Base-by-base conservation (phyloP, 345 rosid genomes). In the Brassica juncea region DNA sequence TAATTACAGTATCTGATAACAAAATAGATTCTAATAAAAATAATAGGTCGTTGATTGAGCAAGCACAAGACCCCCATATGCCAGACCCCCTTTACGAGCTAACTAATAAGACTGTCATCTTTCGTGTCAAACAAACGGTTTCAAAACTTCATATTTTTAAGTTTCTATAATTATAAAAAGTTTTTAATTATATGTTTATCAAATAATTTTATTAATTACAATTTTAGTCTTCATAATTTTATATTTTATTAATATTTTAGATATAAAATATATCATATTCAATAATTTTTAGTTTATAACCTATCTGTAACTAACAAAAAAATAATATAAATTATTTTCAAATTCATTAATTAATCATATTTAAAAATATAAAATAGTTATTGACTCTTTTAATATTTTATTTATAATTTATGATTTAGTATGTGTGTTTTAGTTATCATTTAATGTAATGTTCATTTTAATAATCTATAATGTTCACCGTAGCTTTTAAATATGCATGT, bases 41-140 rank as follows among this genome's bases (percentile, higher is more conserved):
- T 15, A 14, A 35, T 67, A 35, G 79, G 60, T 25, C 34, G 65
- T 64, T 64, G 59, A 72, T 78, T 55, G 61, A 49, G 77, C 49
- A 66, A 78, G 66, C 68, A 55, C 28, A 72, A 72, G 73, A 39
- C 10, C 47, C 3, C 47, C 47, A 39, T 9, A 39, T 39, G 42
- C 42, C 47, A 39, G 47, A 39, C 47, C 47, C 47, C 47, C 49
- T 9, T 42, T 10, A 42, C 49, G 49, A 42, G 49, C 14, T 42
- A 42, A 42, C 49, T 42, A 39, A 39, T 39, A 42, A 42, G 49
- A 42, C 49, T 10, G 14, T 42, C 49, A 42, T 4, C 49, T 4
- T 42, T 42, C 3, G 4, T 11, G 14, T 42, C 49, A 42, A 42
- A 42, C 49, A 42, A 42, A 42, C 49, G 49, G 49, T 42, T 34